Evolutionary conservation across 257 asterid species (phyloP).

Genomic region (Salvia splendens): DNA sequence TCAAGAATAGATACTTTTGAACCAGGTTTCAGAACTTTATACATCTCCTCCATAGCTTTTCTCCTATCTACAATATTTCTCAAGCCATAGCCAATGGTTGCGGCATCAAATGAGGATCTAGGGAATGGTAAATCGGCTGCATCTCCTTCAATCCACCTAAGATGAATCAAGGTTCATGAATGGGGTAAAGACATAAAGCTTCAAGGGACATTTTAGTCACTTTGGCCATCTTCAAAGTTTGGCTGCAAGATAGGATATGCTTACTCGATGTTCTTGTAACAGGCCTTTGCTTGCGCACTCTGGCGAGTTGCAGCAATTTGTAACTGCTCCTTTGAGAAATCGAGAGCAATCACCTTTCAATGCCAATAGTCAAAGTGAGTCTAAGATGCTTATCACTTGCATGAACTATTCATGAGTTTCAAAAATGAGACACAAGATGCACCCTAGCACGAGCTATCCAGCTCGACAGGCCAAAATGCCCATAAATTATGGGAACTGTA

Average conservation of each 20-base stretch:
- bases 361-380: background rate
- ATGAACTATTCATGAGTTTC: constrained; percentile 6
- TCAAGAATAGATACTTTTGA: constrained; percentile 74
- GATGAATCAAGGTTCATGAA: constrained; percentile 23
- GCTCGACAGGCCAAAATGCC: background rate
- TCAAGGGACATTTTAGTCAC: constrained; percentile 5
- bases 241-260: constrained; percentile 30
- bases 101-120: constrained; percentile 65
- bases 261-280: constrained; percentile 82
- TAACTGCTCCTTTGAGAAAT: constrained; percentile 82
- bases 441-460: background rate
- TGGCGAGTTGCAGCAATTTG: constrained; percentile 74
- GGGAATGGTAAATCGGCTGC: constrained; percentile 79
- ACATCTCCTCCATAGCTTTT: constrained; percentile 65
- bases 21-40: constrained; percentile 77
- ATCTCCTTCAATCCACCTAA: constrained; percentile 91
- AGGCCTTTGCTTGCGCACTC: constrained; percentile 50
- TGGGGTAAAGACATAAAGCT: constrained; percentile 2
- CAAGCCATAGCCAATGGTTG: constrained; percentile 84
- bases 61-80: constrained; percentile 68
- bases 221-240: constrained; percentile 5
- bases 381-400: background rate
- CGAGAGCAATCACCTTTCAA: constrained; percentile 75
- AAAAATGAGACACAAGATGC: background rate
- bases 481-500: background rate